A percentile compares a stretch with the other conserved stretches of the same genome.
phyloP scores from a whole-genome alignment of 495 filamentous ascomycete species.

The Neurospora sp. region DNA sequence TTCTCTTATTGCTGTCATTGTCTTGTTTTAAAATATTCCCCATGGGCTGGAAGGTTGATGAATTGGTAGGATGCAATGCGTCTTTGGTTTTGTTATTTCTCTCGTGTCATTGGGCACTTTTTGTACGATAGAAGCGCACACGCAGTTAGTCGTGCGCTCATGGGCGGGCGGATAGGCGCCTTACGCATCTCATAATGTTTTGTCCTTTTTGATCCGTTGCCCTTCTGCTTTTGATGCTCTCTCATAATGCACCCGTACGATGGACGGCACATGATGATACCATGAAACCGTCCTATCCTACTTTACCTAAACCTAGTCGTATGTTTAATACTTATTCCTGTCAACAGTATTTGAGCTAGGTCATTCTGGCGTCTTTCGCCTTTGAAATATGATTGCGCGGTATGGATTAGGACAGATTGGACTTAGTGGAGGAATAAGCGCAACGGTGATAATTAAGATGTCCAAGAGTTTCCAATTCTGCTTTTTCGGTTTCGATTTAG shows the following conservation, averaged over 20 bases:
- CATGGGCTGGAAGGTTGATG: background rate
- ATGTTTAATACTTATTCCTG: background rate
- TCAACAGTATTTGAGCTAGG: background rate
- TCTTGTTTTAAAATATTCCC: background rate
- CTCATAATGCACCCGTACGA: background rate
- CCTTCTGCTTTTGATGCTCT: background rate
- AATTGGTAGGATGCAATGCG: background rate
- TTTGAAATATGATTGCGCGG: background rate
- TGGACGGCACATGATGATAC: background rate
- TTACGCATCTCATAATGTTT: background rate
- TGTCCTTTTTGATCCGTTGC: background rate
- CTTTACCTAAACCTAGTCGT: background rate
- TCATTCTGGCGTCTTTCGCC: background rate
- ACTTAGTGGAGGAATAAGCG: background rate
- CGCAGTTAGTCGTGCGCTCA: background rate
- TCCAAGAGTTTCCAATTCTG: background rate
- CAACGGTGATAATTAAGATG: background rate
- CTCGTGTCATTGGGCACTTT: background rate
- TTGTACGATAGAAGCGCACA: background rate
- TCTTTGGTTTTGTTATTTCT: background rate
- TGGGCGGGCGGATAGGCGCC: background rate
- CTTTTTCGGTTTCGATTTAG: background rate
- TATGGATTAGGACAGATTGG: background rate
- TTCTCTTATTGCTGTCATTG: constrained; percentile 16
- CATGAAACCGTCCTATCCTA: background rate